Evolutionary conservation across 257 asterid species (phyloP).

Genomic region (Solanum sitiens): DNA sequence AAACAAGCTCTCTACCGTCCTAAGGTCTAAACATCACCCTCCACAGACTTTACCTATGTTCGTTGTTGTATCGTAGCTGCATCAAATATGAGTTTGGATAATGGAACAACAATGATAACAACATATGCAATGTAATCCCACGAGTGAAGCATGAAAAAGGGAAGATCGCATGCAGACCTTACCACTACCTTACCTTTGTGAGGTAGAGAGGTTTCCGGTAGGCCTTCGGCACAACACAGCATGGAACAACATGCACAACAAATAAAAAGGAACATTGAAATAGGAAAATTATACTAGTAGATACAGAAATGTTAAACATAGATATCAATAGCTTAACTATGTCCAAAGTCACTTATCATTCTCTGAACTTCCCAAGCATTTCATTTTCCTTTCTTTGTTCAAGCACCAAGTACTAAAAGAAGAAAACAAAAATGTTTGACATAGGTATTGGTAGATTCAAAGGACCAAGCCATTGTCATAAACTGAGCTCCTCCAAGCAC

Average conservation of each 20-base stretch:
- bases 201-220: neutral
- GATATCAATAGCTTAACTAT: neutral
- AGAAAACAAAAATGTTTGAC: constrained; percentile 1
- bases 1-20: no score
- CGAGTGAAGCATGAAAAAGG: neutral
- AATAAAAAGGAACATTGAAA: neutral
- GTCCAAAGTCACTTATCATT: neutral
- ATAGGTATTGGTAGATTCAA: neutral
- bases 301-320: neutral
- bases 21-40: no score
- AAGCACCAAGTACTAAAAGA: neutral
- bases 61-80: neutral
- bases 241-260: neutral
- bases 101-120: neutral
- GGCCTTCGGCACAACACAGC: neutral
- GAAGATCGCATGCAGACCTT: neutral
- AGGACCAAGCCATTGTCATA: constrained; percentile 18
- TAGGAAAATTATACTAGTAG: neutral
- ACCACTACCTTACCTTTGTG: neutral
- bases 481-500: constrained; percentile 70
- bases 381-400: neutral
- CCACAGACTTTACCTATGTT: neutral
- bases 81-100: neutral
- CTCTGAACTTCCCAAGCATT: neutral
- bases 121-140: neutral